phyloP scores from a whole-genome alignment of 2,329 filamentous ascomycete species.

The Huntiella omanensis region DNA sequence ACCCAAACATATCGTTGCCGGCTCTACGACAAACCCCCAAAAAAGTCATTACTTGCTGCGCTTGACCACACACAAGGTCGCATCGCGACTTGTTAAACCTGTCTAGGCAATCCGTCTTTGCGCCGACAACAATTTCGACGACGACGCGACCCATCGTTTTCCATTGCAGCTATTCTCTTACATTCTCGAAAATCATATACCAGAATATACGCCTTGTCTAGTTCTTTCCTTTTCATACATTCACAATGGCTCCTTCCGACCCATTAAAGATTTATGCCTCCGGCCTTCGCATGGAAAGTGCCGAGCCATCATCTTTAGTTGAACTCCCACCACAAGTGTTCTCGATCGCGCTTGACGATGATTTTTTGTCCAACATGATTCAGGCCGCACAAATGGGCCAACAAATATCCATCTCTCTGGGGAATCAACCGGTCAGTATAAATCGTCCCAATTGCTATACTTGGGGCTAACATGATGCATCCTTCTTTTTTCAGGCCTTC shows the following conservation, averaged over 20 bases:
- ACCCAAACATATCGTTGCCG: too few species aligned
- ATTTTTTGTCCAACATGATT: conserved; percentile 43
- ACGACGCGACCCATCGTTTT: neutral
- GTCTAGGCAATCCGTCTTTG: neutral
- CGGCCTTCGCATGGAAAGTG: conserved; percentile 37
- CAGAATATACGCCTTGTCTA: neutral
- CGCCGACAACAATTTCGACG: neutral
- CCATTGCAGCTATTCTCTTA: neutral
- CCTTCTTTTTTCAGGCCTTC: conserved; percentile 25
- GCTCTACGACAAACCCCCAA: neutral
- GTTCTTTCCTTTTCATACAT: neutral
- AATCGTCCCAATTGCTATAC: neutral
- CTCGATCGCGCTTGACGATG: conserved; percentile 36
- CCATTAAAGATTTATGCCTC: conserved; percentile 35
- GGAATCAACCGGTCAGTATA: conserved; percentile 38
- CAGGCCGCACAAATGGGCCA: conserved; percentile 37
- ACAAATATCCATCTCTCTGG: conserved; percentile 37
- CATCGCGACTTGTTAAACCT: neutral
- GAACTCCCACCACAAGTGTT: conserved; percentile 35
- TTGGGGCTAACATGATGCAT: conserved; percentile 4
- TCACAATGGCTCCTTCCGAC: conserved; percentile 18
- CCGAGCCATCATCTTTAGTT: conserved; percentile 21
- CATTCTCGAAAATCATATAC: neutral
- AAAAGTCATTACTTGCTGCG: neutral
- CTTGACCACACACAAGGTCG: neutral